Evolutionary conservation across 306 rosid species (phyloP).

Genomic region (Castanea sativa): DNA sequence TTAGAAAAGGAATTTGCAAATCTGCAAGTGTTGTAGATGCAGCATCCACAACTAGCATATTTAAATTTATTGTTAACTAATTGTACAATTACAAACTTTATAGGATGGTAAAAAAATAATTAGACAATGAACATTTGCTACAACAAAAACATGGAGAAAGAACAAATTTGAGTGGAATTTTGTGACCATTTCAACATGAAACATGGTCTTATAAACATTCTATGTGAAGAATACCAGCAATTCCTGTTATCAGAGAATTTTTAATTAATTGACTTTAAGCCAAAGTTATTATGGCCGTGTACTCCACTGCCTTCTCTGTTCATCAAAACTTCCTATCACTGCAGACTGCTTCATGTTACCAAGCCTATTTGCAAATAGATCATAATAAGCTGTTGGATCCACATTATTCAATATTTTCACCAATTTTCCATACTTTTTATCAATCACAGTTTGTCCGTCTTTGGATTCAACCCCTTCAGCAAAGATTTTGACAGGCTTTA

Average conservation of each 20-base stretch:
- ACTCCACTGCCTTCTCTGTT: conserved; percentile 58
- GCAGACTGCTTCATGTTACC: conserved; percentile 59
- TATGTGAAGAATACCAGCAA: background rate
- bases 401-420: conserved; percentile 57
- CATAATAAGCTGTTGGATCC: conserved; percentile 36
- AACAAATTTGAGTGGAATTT: conserved; percentile 3
- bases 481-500: conserved; percentile 43
- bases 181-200: background rate
- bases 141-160: background rate
- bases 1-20: too few relatives aligned
- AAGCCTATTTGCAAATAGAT: conserved; percentile 48
- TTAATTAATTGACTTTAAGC: background rate
- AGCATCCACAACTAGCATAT: too few relatives aligned
- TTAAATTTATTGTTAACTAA: too few relatives aligned
- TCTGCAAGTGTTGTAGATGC: too few relatives aligned
- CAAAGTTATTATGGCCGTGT: conserved; percentile 24
- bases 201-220: conserved; percentile 4
- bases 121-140: too few relatives aligned
- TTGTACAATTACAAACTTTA: too few relatives aligned
- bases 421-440: conserved; percentile 44
- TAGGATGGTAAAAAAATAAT: too few relatives aligned
- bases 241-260: conserved; percentile 17
- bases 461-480: conserved; percentile 57
- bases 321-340: conserved; percentile 63
- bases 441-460: conserved; percentile 56